Percentiles rank a stretch among this genome's conserved stretches.
These are phyloP conservation scores for Hura crepitans DNA, from an alignment of 441 rosid genomes.

Conservation along the genomic window DNA sequence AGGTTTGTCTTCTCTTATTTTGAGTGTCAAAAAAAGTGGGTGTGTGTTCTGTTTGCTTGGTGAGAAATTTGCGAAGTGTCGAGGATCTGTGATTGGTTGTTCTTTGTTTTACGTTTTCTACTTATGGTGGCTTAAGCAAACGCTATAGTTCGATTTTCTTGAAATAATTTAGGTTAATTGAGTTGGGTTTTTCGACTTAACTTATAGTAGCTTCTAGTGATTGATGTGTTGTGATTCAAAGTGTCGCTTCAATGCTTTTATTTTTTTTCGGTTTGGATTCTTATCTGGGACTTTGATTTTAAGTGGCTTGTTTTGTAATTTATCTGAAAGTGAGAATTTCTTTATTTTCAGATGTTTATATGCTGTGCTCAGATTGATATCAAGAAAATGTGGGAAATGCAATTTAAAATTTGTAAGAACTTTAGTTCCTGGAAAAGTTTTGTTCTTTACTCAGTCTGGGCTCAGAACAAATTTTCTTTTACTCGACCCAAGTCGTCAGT, in stretches of 20 bases:
- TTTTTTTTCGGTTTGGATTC: background rate
- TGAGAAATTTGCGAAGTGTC: slow-evolving; percentile 6
- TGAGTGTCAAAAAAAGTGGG: background rate
- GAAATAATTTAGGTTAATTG: background rate
- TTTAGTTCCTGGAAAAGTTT: background rate
- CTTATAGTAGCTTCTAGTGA: background rate
- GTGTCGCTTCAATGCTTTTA: background rate
- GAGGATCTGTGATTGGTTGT: background rate
- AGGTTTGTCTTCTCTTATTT: slow-evolving; percentile 39
- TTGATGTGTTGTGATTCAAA: background rate
- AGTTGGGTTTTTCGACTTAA: background rate
- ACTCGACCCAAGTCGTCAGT: no score
- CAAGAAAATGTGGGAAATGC: background rate
- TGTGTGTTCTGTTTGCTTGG: slow-evolving; percentile 21
- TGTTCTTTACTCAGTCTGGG: background rate
- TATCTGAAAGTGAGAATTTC: background rate
- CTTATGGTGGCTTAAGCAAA: background rate
- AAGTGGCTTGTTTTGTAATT: background rate
- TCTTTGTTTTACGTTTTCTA: background rate
- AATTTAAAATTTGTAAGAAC: background rate
- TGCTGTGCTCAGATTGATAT: background rate
- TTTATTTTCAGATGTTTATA: background rate
- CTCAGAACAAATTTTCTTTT: background rate
- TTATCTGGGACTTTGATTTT: background rate
- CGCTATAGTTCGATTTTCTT: background rate